phyloP scores from a whole-genome alignment of 352 stramenopile genomes.

The Phytophthora tentaculata region DNA sequence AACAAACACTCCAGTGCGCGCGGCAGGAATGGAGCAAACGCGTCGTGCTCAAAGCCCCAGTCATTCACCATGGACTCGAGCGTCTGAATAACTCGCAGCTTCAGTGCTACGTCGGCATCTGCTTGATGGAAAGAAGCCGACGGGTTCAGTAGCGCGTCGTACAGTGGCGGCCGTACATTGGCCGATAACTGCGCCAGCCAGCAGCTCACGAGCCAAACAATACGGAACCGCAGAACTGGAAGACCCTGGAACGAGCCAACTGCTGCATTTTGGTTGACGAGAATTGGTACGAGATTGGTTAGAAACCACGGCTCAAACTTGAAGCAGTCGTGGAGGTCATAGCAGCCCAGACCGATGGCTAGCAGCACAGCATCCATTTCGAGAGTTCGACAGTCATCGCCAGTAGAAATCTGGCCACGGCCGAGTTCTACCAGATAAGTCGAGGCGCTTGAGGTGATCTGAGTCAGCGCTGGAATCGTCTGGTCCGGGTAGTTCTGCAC shows the following conservation, averaged over 20 bases:
- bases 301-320: conserved; percentile 91
- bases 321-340: conserved; percentile 88
- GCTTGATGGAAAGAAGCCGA: conserved; percentile 39
- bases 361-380: conserved; percentile 84
- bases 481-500: conserved; percentile 75
- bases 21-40: conserved; percentile 74
- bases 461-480: conserved; percentile 71
- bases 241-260: conserved; percentile 53
- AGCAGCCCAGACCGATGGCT: conserved; percentile 81
- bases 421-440: conserved; percentile 55
- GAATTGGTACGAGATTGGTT: conserved; percentile 70
- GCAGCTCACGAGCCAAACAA: conserved; percentile 89
- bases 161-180: conserved; percentile 74
- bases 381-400: conserved; percentile 48
- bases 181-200: conserved; percentile 84
- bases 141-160: conserved; percentile 71
- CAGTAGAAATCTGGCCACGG: conserved; percentile 6
- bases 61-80: conserved; percentile 83
- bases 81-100: conserved; percentile 77
- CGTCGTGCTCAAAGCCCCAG: conserved; percentile 80
- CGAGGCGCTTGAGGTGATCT: conserved; percentile 65
- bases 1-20: conserved; percentile 70
- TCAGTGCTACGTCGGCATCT: conserved; percentile 63
- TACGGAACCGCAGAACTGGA: conserved; percentile 74
- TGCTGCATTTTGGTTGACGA: conserved; percentile 38